These are phyloP conservation scores for Pseudogymnoascus sp. DNA, from an alignment of 2,329 filamentous ascomycete species.

Conservation along the genomic window DNA sequence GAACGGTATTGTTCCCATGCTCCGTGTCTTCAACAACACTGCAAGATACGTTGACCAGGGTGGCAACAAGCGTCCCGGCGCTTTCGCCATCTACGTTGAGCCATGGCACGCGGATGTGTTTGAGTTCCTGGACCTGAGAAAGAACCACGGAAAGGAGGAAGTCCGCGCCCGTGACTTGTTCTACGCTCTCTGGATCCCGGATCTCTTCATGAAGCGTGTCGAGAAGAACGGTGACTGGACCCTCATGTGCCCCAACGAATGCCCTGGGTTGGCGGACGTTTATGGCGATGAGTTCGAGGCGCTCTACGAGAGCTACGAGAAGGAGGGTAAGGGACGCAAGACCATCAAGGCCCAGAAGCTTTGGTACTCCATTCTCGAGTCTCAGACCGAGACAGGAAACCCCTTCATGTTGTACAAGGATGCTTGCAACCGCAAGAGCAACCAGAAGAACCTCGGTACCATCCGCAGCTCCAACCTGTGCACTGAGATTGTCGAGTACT, in stretches of 20 bases:
- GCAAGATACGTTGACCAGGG: constrained; percentile 97
- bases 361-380: constrained; percentile 97
- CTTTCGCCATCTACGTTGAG: constrained; percentile 97
- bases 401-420: constrained; percentile 99
- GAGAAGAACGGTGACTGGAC: constrained; percentile 97
- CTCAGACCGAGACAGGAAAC: constrained; percentile 97
- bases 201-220: constrained; percentile 99
- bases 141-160: constrained; percentile 99
- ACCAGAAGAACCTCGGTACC: constrained; percentile 98
- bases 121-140: constrained; percentile 92
- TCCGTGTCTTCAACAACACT: constrained; percentile 98
- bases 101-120: constrained; percentile 98
- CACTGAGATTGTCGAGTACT: constrained; percentile 98
- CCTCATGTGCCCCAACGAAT: constrained; percentile 96
- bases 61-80: constrained; percentile 97
- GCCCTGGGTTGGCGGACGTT: constrained; percentile 86
- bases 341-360: constrained; percentile 97
- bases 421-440: constrained; percentile 96
- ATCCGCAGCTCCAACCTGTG: constrained; percentile 98
- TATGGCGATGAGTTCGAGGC: constrained; percentile 97
- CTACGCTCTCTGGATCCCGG: constrained; percentile 95
- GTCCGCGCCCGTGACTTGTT: constrained; percentile 94
- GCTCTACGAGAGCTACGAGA: constrained; percentile 88
- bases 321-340: constrained; percentile 76
- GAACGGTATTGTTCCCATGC: constrained; percentile 95